Base-by-base conservation (phyloP, 192 early-diverging fungal species). In the Backusella morwellensis region DNA sequence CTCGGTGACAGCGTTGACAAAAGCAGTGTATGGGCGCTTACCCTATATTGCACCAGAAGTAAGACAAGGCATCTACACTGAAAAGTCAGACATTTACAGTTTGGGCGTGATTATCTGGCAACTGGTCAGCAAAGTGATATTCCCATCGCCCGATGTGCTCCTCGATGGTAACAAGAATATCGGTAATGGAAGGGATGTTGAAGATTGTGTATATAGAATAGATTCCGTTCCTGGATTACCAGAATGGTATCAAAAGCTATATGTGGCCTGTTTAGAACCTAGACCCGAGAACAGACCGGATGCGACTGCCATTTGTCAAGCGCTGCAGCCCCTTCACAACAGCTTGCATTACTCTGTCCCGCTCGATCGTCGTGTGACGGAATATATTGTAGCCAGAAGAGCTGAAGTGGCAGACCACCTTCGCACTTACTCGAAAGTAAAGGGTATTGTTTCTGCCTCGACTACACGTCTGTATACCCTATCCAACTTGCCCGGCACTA, bases 71-170 rank as follows among this genome's bases (percentile, higher is more conserved):
- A 41, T 47, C 0, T 73, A 76, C 66, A 77, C 70, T 15, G 63
- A 80, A 15, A 86, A 82, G 26, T 84, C 84, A 17, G 87, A 88
- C 77, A 83, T 88, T 7, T 87, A 88, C 66, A 83, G 83, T 71
- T 70, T 88, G 26, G 87, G 87, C 15, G 81, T 88, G 29, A 84
- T 88, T 44, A 80, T 87, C 6, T 88, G 84, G 84, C 84, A 88
- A 35, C 52, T 88, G 0, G 81, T 85, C 38, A 81, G 78, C 41
- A 76, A 76, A 54, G 79, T 80, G 4, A 76, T 77, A 14, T 80
- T 80, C 29, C 79, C 79, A 23, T 76, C 79, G 34, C 77, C 77
- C 3, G 77, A 78, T 41, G 72, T 78, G 6, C 34, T 78, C 4
- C 14, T 78, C n/a, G 72, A 78, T 40, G 77, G 77, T 32, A n/a